Base-by-base conservation (phyloP, 768 basidiomycete species). In the Suillus variegatus region DNA sequence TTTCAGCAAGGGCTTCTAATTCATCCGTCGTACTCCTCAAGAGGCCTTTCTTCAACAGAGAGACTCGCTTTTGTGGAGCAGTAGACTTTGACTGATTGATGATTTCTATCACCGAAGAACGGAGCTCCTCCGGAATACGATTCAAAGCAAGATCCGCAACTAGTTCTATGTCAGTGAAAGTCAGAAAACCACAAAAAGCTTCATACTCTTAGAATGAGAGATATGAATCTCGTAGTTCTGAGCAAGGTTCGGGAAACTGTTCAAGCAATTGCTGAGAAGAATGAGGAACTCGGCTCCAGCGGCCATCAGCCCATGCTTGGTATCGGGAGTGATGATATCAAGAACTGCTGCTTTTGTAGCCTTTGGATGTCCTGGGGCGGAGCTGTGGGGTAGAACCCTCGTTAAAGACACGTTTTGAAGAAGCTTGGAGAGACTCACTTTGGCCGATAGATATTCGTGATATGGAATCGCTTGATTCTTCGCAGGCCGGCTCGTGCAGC, bases 391-490 rank as follows among this genome's bases (percentile, higher is more conserved):
- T 43, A 60, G 20, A 60, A 28, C 18, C 3, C 44, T 64, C 22
- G 67, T 61, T 43, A 35, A 8, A 32, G 20, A 52, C 49, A 35
- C 4, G 35, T 36, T 14, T 2, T 54, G 64, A 73, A 55, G 71
- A 49, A 49, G 62, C 25, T 20, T 13, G 6, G 8, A n/a, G 63
- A 3, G 25, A 76, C 80, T 46, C 70, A 91, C 92, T 82, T 88
- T 2, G 89, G 87, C 41, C 85, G 80, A 74, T 86, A 94, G 14
- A 89, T 86, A 67, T 92, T 87, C 43, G 86, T 82, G 61, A 94
- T 86, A 75, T 93, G 89, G 75, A 88, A 95, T 12, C 94, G 85
- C 74, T 95, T 95, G 73, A 95, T 93, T 47, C 94, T 80, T 66
- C 82, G 85, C 57, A 84, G 80, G 44, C 83, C 84, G 2, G 80